These are phyloP conservation scores for Talaromyces trachyspermus DNA, from an alignment of 495 filamentous ascomycete species.

Conservation along the genomic window DNA sequence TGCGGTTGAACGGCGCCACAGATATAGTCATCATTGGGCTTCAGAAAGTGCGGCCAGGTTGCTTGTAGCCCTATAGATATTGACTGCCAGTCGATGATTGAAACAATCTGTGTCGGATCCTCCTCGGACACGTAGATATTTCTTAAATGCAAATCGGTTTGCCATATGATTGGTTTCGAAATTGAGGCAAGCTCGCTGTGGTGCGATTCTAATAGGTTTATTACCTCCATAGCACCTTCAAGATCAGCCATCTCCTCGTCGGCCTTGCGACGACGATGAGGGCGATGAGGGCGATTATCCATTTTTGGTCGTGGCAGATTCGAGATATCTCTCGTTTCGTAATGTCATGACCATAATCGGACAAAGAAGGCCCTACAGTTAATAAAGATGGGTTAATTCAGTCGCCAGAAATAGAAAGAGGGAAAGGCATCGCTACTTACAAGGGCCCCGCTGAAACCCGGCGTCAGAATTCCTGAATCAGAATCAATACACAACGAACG, in stretches of 20 bases:
- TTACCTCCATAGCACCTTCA: conserved; percentile 1
- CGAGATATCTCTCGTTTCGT: conserved; percentile 1
- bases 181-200: background rate
- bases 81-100: conserved; percentile 26
- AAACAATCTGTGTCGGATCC: conserved; percentile 18
- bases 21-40: conserved; percentile 20
- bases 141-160: conserved; percentile 25
- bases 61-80: conserved; percentile 21
- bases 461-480: background rate
- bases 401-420: background rate
- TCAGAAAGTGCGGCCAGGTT: conserved; percentile 26
- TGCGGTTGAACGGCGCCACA: conserved; percentile 19
- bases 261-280: conserved; percentile 1
- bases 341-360: background rate
- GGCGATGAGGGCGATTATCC: background rate
- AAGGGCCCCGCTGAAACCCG: background rate
- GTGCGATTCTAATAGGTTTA: background rate
- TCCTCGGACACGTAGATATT: conserved; percentile 25
- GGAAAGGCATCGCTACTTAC: background rate
- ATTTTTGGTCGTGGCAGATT: conserved; percentile 1
- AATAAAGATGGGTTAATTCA: background rate
- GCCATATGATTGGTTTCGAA: conserved; percentile 17
- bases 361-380: background rate
- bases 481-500: background rate
- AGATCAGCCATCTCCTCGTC: conserved; percentile 4